A percentile compares a stretch with the other conserved stretches of the same genome.
Evolutionary conservation across 2,329 filamentous ascomycete species (phyloP).

Genomic region (Venturia oleaginea): DNA sequence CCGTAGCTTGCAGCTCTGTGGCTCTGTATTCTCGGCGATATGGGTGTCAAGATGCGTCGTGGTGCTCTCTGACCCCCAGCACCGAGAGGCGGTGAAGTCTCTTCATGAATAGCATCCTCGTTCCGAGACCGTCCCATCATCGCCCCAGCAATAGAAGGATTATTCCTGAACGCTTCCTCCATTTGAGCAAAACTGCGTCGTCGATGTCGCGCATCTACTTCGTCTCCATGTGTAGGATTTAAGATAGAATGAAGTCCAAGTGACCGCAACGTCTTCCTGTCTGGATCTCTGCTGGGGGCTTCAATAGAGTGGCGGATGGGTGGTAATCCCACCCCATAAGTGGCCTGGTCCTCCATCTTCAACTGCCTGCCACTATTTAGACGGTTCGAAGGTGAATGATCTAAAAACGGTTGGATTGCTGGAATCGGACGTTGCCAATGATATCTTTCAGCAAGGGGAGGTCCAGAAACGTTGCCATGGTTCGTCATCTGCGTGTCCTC

Average conservation of each 20-base stretch:
- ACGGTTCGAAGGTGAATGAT: not conserved
- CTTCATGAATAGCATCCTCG: constrained; percentile 19
- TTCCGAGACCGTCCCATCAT: constrained; percentile 3
- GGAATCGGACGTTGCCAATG: not conserved
- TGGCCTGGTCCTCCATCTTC: not conserved
- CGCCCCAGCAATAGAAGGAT: not conserved
- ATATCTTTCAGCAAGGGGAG: not conserved
- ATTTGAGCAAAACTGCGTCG: constrained; percentile 36
- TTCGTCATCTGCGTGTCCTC: constrained; percentile 12
- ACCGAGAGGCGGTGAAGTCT: constrained; percentile 20
- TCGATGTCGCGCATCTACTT: constrained; percentile 23
- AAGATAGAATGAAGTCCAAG: constrained; percentile 38
- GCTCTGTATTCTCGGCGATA: constrained; percentile 38
- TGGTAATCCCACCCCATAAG: not conserved
- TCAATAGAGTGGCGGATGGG: not conserved
- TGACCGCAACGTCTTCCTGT: constrained; percentile 21
- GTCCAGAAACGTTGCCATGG: constrained; percentile 8
- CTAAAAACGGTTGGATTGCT: not conserved
- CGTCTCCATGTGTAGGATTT: constrained; percentile 32
- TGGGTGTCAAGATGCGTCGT: constrained; percentile 48
- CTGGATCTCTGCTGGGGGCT: not conserved
- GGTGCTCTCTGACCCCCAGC: constrained; percentile 21
- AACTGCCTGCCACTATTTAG: not conserved
- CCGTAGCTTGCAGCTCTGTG: constrained; percentile 42
- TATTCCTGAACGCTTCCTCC: constrained; percentile 21